Evolutionary conservation across 2,329 filamentous ascomycete species (phyloP).

Genomic region (Sordariomycetes sp.): DNA sequence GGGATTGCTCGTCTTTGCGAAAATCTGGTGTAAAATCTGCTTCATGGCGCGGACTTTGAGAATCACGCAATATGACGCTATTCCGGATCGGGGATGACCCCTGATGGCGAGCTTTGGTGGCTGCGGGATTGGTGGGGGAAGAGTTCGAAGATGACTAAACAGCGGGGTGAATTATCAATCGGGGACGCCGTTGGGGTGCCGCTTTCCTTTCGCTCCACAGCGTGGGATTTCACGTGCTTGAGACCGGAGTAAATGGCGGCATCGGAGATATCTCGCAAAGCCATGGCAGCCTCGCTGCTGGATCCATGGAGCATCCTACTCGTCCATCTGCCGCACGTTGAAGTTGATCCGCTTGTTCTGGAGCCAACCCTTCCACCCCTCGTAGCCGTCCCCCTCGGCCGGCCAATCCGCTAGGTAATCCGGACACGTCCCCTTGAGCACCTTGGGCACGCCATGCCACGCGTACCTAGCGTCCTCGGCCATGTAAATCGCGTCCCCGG

Average conservation of each 20-base stretch:
- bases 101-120: background rate
- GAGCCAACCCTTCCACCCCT: constrained; percentile 81
- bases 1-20: background rate
- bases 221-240: too few species aligned
- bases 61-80: constrained; percentile 5
- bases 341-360: constrained; percentile 74
- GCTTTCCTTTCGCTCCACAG: background rate
- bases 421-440: constrained; percentile 69
- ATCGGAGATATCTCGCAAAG: background rate
- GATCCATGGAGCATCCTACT: constrained; percentile 14
- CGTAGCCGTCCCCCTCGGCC: constrained; percentile 35
- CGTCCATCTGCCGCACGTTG: constrained; percentile 81
- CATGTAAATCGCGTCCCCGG: constrained; percentile 90
- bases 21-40: constrained; percentile 3
- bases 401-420: constrained; percentile 66
- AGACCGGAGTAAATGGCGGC: too few species aligned
- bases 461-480: constrained; percentile 67
- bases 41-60: background rate
- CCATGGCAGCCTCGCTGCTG: too few species aligned
- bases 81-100: background rate
- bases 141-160: background rate
- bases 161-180: background rate
- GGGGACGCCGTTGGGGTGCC: background rate
- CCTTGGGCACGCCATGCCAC: constrained; percentile 91
- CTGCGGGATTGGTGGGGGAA: background rate